Evolutionary conservation across 1,284 basidiomycete species (phyloP), one percentile per base, ranked within the genome.

Genomic region (Porogramme epimiltina): DNA sequence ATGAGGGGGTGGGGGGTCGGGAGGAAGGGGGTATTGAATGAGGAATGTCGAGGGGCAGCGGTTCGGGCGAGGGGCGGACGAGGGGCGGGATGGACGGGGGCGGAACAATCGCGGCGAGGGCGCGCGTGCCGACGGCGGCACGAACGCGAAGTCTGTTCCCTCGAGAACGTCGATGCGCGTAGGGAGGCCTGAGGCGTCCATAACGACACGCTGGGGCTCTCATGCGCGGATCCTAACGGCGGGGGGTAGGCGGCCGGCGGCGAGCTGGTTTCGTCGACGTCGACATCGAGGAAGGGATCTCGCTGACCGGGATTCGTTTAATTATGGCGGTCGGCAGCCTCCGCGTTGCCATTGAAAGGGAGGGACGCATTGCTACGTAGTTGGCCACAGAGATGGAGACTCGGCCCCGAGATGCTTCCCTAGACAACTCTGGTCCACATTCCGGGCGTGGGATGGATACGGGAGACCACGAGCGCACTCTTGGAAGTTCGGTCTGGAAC

Each of bases 301-400:
- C n/a, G n/a, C n/a, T n/a, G n/a, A n/a, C n/a, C n/a, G 13, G 37
- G 49, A 34, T 42, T 37, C 54, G 49, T 51, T 59, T 59, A 49
- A 56, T 59, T 55, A 55, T 55, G 54, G 41, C 42, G 37, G 42
- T 25, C 45, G 45, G 45, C 37, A 55, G 41, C 40, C 6, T 15
- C 51, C 45, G 42, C 6, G 4, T 19, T 31, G 26, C 25, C 23
- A 42, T 36, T 40, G 45, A 16, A 25, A 36, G 28, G 28, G 28
- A 31, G 8, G 28, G 28, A 31, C 8, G 28, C n/a, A n/a, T 31
- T 13, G 28, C 6, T 31, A 6, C 28, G 28, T 31, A n/a, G n/a
- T n/a, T 31, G 28, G 6, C 28, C 28, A 31, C 28, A 31, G 6
- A 31, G 8, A 13, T 6, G 34, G 8, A 37, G 34, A 33, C 46